Evolutionary conservation across 140 eudicot species (phyloP).

Genomic region (Bidens hawaiensis): DNA sequence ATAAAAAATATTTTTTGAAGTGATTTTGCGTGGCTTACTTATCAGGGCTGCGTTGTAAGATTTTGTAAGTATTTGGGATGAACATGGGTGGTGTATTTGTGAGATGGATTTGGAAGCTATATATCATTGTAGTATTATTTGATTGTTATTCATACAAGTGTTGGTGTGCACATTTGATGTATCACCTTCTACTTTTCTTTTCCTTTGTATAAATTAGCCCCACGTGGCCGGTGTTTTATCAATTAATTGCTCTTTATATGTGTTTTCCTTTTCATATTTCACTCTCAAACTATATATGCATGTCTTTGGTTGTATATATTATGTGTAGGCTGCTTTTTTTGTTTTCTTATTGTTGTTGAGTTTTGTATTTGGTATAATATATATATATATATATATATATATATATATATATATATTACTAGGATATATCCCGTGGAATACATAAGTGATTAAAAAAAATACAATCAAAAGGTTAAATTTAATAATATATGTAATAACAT

Average conservation of each 20-base stretch:
- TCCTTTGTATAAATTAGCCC: background rate
- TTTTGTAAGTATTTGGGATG: slow-evolving; percentile 20
- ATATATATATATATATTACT: no score
- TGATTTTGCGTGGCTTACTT: slow-evolving; percentile 21
- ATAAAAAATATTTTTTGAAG: background rate
- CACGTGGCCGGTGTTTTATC: background rate
- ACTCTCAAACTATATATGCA: background rate
- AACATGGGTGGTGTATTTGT: slow-evolving; percentile 10
- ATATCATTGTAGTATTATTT: slow-evolving; percentile 7
- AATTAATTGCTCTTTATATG: background rate
- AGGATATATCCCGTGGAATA: no score
- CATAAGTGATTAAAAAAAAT: no score
- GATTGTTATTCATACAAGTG: slow-evolving; percentile 7
- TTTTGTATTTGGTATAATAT: background rate
- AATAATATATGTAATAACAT: no score
- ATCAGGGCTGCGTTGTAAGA: slow-evolving; percentile 23
- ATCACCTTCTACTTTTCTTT: slow-evolving; percentile 28
- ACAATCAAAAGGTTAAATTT: no score
- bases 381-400: no score
- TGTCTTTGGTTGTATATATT: slow-evolving; percentile 1
- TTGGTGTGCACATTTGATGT: slow-evolving; percentile 20
- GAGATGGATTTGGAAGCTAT: slow-evolving; percentile 17
- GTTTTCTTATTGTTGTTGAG: background rate
- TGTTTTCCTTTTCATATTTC: slow-evolving; percentile 14
- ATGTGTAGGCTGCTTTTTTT: background rate